Evolutionary conservation across 805 yeast species (phyloP).

Genomic region (Teunomyces kruisii): DNA sequence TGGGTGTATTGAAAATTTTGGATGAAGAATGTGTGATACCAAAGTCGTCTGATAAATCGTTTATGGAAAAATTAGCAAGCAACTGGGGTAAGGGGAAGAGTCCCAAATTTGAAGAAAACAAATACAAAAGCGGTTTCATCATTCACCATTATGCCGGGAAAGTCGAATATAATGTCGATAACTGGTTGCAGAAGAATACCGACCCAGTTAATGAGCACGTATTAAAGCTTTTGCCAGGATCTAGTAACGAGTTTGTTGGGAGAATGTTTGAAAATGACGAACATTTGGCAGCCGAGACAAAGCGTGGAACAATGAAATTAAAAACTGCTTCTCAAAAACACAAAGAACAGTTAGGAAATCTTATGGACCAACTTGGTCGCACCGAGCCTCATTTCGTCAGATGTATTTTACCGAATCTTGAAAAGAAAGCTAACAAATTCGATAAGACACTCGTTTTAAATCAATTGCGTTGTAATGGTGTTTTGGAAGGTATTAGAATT

Average conservation of each 20-base stretch:
- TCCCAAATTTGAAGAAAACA: slow-evolving; percentile 66
- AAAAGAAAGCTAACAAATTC: slow-evolving; percentile 67
- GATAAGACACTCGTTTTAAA: slow-evolving; percentile 77
- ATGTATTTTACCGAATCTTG: slow-evolving; percentile 87
- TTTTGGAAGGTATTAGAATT: slow-evolving; percentile 93
- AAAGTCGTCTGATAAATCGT: slow-evolving; percentile 78
- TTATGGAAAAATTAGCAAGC: slow-evolving; percentile 72
- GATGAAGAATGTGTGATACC: slow-evolving; percentile 97
- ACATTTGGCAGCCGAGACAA: slow-evolving; percentile 15
- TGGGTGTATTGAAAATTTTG: slow-evolving; percentile 81
- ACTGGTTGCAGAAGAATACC: slow-evolving; percentile 92
- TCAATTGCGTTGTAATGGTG: slow-evolving; percentile 96
- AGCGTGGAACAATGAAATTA: slow-evolving; percentile 38
- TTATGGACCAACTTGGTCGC: slow-evolving; percentile 68
- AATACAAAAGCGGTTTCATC: slow-evolving; percentile 73
- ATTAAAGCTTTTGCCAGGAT: slow-evolving; percentile 55
- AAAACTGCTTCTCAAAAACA: slow-evolving; percentile 85
- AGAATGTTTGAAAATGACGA: slow-evolving; percentile 49
- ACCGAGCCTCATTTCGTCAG: slow-evolving; percentile 97
- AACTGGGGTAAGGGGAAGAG: slow-evolving; percentile 55
- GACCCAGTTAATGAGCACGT: slow-evolving; percentile 87
- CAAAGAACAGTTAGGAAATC: slow-evolving; percentile 72
- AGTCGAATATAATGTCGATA: slow-evolving; percentile 89
- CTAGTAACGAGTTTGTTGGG: slow-evolving; percentile 56
- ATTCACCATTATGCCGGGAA: slow-evolving; percentile 93